Base-by-base conservation (phyloP, 2,329 filamentous ascomycete species). In the Apiospora malaysiana region DNA sequence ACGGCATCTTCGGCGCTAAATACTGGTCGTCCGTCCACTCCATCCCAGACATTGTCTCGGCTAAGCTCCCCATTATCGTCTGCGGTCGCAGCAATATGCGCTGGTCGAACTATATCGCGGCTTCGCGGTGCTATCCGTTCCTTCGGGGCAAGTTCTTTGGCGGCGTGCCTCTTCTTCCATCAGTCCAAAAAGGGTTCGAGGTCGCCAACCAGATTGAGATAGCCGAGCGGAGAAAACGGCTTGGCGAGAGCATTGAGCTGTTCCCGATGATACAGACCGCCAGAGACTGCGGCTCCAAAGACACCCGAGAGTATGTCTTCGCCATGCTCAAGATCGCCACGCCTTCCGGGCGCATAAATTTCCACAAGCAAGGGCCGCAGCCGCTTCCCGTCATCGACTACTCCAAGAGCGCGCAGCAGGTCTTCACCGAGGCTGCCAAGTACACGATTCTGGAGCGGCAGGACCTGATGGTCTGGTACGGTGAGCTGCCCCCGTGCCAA, bases 241-340 rank as follows among this genome's bases (percentile, higher is more conserved):
- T 75, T 18, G 70, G 71, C 45, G 69, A 77, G 32, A 43, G 72
- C n/a, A 14, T 76, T 25, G 76, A 77, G 71, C 71, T 77, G 14
- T 68, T 76, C 2, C 74, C 75, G 40, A 75, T 76, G 76, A 71
- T 76, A 16, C 72, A 75, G 67, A 76, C 73, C 25, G 76, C 75
- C 21, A 72, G 74, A 2, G 72, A 67, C 14, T 75, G 73, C 67
- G 69, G 45, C 12, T 69, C 73, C 32, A 63, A 71, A 5, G 76
- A 77, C 70, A 63, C 69, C 10, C 65, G 75, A 4, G 75, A 76
- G 32, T 67, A 59, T 27, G 71, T 77, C 1, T 77, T 77, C 56
- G 69, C 75, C 8, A 74, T 76, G 74, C 66, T 74, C 23, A 72
- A 46, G 16, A 69, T 77, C 23, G 70, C 75, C 12, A 76, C 72